These are phyloP conservation scores for Triticum timopheevii DNA, from an alignment of 176 grass and related monocot genomes.

Conservation along the genomic window DNA sequence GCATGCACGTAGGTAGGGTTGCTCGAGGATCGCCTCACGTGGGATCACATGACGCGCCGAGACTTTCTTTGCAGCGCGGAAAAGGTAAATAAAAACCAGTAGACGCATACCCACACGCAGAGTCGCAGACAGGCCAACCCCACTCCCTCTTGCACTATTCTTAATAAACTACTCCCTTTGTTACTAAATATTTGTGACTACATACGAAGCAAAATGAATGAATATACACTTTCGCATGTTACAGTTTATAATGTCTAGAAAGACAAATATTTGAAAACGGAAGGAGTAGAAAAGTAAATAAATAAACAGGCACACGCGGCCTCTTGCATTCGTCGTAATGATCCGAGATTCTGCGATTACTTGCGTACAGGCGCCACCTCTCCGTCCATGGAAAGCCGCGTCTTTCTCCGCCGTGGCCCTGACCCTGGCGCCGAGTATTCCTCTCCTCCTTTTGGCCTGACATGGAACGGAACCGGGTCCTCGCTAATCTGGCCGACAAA, in stretches of 20 bases:
- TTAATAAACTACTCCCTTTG: too few species aligned
- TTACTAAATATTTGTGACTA: too few species aligned
- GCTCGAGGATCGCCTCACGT: constrained; percentile 37
- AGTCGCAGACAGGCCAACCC: too few species aligned
- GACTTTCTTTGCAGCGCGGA: constrained; percentile 21
- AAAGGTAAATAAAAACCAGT: neutral
- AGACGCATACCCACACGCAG: too few species aligned
- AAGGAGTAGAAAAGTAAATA: neutral
- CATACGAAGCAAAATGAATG: too few species aligned
- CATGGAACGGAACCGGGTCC: constrained; percentile 65
- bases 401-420: neutral
- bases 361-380: constrained; percentile 10
- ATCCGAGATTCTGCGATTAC: neutral
- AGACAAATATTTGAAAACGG: too few species aligned
- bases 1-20: neutral
- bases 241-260: too few species aligned
- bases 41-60: constrained; percentile 27
- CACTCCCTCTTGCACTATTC: too few species aligned
- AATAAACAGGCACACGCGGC: neutral
- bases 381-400: constrained; percentile 27
- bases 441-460: constrained; percentile 30
- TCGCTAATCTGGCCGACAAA: constrained; percentile 54
- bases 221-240: too few species aligned
- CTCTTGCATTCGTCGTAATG: neutral
- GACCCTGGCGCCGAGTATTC: constrained; percentile 23